Evolutionary conservation across 805 yeast species (phyloP).

Genomic region (Wickerhamomyces chambardii): DNA sequence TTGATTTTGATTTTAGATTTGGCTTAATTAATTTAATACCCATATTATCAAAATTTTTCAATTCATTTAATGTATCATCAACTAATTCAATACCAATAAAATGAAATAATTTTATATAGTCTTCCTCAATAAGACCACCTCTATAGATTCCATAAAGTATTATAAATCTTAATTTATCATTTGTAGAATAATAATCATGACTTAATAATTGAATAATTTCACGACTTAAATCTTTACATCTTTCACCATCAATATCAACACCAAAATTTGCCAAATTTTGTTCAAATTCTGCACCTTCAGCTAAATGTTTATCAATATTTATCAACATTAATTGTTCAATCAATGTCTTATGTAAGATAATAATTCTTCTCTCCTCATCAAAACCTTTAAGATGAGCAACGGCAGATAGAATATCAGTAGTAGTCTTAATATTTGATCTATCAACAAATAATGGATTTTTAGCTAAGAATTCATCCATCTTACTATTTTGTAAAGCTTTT

Average conservation of each 20-base stretch:
- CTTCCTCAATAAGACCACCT: slow-evolving; percentile 72
- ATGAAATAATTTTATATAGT: slow-evolving; percentile 57
- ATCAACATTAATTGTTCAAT: slow-evolving; percentile 57
- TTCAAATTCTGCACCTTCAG: slow-evolving; percentile 77
- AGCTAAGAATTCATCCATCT: slow-evolving; percentile 54
- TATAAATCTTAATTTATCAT: slow-evolving; percentile 70
- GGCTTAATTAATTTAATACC: slow-evolving; percentile 49
- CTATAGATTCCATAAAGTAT: slow-evolving; percentile 70
- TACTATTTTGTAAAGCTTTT: slow-evolving; percentile 47
- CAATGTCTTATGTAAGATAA: slow-evolving; percentile 49
- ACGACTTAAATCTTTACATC: slow-evolving; percentile 50
- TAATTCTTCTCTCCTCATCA: slow-evolving; percentile 55
- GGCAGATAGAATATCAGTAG: slow-evolving; percentile 67
- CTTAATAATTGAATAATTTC: slow-evolving; percentile 48
- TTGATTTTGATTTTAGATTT: slow-evolving; percentile 28
- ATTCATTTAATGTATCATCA: slow-evolving; percentile 39
- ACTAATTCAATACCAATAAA: slow-evolving; percentile 37
- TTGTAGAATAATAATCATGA: slow-evolving; percentile 36
- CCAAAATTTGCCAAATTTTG: slow-evolving; percentile 76
- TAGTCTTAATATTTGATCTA: slow-evolving; percentile 50
- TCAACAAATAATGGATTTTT: slow-evolving; percentile 74
- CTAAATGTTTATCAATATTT: slow-evolving; percentile 49
- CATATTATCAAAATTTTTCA: slow-evolving; percentile 46
- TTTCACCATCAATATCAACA: slow-evolving; percentile 55
- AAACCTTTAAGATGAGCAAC: slow-evolving; percentile 63